phyloP scores from a whole-genome alignment of 768 basidiomycete species.

The Coprinopsis strossmayeri region DNA sequence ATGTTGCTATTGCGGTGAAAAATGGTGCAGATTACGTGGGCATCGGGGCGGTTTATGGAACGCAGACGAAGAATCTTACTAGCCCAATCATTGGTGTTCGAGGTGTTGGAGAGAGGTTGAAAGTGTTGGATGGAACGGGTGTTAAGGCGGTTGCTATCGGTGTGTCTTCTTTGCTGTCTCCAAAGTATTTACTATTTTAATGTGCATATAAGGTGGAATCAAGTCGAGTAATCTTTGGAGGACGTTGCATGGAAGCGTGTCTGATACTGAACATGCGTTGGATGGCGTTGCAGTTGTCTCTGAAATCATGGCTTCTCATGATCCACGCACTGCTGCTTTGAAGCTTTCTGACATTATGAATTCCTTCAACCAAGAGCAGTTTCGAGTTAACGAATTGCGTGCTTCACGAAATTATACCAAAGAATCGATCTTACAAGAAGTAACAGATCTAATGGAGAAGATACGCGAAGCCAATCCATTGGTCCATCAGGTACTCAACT shows the following conservation, averaged over 20 bases:
- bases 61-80: constrained; percentile 69
- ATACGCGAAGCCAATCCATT: constrained; percentile 57
- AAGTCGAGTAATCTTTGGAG: constrained; percentile 72
- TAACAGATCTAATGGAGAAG: constrained; percentile 40
- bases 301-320: constrained; percentile 65
- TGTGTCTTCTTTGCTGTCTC: constrained; percentile 23
- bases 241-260: constrained; percentile 66
- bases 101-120: constrained; percentile 62
- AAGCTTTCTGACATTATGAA: constrained; percentile 36
- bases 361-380: constrained; percentile 29
- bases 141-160: constrained; percentile 84
- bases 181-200: not conserved
- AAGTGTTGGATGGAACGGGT: constrained; percentile 52
- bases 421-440: constrained; percentile 34
- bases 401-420: constrained; percentile 16
- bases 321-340: constrained; percentile 47
- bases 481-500: constrained; percentile 61
- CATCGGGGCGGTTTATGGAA: constrained; percentile 79
- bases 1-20: constrained; percentile 55
- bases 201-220: constrained; percentile 64
- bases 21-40: constrained; percentile 82
- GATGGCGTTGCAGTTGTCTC: constrained; percentile 89
- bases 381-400: not conserved
- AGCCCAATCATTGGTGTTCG: constrained; percentile 64
- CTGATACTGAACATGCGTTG: constrained; percentile 47